Evolutionary conservation across 306 rosid genomes (phyloP), one percentile per base, ranked within the genome.

Genomic region (Cucumis melo): DNA sequence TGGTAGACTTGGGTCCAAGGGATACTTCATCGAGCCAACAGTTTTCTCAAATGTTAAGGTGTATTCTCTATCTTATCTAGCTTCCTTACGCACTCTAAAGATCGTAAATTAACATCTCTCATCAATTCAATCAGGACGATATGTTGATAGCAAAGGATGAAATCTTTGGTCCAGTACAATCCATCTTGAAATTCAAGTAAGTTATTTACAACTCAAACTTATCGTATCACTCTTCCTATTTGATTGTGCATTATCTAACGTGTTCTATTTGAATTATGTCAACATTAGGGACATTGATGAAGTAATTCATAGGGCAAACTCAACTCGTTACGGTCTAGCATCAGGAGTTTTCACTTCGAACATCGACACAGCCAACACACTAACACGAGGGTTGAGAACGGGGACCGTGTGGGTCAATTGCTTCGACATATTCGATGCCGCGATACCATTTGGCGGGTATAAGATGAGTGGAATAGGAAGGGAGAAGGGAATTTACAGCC

Each of bases 31-130:
- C 79, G 85, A 93, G 88, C 98, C 97, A 59, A 93, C 98, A 11
- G 98, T 93, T 63, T 93, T 93, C 87, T 91, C 98, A 60, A 90
- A 93, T 85, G 98, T 93, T 73, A 77, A 91, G 96, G 98, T 91
- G 83, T 4, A 73, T 71, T 32, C 27, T 50, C 63, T 55, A 6
- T 46, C 56, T 70, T 48, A 14, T 74, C 24, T 41, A 62, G 2
- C 50, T 61, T 74, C 65, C 50, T 74, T 29, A 21, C 7, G 15
- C 41, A 46, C 58, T 71, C 76, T 16, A 44, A 70, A 46, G 75
- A 70, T 23, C 23, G 58, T 24, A 48, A 48, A 48, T 1, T 48
- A 9, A 17, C 59, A 8, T 23, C 9, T 4, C 70, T 62, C 70
- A 0, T 73, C 48, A 12, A 64, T 73, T 46, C 32, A 32, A 53